Base-by-base conservation (phyloP, 1,284 basidiomycete species). In the Nidula niveotomentosa region DNA sequence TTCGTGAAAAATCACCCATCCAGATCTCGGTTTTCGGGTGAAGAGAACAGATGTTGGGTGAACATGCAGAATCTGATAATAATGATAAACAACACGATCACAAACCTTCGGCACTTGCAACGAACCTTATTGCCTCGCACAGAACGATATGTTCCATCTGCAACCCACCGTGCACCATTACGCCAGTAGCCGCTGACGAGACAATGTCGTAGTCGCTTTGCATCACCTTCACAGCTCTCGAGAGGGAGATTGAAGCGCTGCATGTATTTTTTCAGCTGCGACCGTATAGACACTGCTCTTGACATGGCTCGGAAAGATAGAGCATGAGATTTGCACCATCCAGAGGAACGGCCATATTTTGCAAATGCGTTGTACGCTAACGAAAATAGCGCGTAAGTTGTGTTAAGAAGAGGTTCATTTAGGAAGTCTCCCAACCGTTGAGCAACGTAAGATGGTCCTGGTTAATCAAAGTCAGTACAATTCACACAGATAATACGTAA, bases 1-100 rank as follows among this genome's bases (percentile, higher is more conserved):
- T 69, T 99, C 96, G 67, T 97, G 94, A 66, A 90, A 99, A 18
- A 99, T 79, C 6, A 98, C 93, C 93, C 94, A 99, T 8, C 92
- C 92, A 0, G 90, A 90, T 13, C 85, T 79, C 1, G 96, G 91
- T 62, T 91, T 93, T 39, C 97, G 79, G 2, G 94, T 97, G 68
- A 99, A 99, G 55, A 98, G 76, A 8, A 98, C 93, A 1, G 95
- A 98, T 9, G 88, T 93, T 0, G 96, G 97, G 68, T 99, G 96
- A 1, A 93, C 91, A 72, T 94, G 86, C 15, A 98, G 72, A 15
- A 85, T 76, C 94, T 96, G 23, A 62, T 3, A 37, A 35, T n/a
- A 23, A 59, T 17, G 39, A 43, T 18, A 6, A 18, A 44, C 18
- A n/a, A 46, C 3, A 5, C 10, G 41, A 50, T 8, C 30, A 30